Percentiles rank a stretch among this genome's conserved stretches.
Conservation (phyloP, 257 asterid species). For the Salvia hispanica region DNA sequence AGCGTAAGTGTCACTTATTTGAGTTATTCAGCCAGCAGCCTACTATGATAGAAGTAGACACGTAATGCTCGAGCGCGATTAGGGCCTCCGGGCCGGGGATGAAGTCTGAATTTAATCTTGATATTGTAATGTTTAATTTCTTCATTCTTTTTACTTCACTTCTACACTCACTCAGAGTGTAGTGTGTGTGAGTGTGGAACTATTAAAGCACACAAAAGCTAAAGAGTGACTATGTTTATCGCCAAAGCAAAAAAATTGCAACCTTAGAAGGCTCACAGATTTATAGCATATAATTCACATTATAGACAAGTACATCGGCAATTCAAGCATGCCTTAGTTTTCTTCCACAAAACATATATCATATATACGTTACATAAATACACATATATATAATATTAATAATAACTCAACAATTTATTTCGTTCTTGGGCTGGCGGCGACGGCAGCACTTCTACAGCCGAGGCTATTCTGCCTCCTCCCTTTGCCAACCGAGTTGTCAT, state of each 20-base stretch:
- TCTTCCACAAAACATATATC: conserved; percentile 2
- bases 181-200: no score
- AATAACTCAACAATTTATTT: conserved; percentile 29
- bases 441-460: conserved; percentile 55
- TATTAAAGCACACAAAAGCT: no score
- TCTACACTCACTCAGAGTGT: no score
- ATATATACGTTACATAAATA: not conserved
- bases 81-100: no score
- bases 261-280: conserved; percentile 12
- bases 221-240: no score
- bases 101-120: no score
- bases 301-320: conserved; percentile 36
- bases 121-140: no score
- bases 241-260: not conserved
- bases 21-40: no score
- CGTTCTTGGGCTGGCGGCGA: conserved; percentile 58
- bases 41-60: no score
- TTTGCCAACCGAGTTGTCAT: conserved; percentile 27
- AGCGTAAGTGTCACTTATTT: no score
- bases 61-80: no score
- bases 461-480: conserved; percentile 54
- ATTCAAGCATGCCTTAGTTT: conserved; percentile 29
- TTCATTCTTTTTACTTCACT: no score
- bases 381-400: conserved; percentile 11
- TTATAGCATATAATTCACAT: conserved; percentile 31